Conservation (phyloP, 257 asterid species). For the Anisodus acutangulus region DNA sequence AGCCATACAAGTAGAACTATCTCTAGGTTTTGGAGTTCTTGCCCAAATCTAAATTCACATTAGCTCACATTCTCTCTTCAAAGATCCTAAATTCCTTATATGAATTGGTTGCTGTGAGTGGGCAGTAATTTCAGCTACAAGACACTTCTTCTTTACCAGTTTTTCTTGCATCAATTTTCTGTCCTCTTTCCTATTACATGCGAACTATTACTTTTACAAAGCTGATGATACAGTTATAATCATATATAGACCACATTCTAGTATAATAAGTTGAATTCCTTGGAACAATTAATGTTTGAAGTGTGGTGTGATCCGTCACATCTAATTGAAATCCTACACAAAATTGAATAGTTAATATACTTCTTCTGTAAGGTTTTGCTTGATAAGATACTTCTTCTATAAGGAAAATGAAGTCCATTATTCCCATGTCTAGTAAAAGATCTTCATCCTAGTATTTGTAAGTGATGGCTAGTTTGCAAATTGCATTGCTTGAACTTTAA, state of each 20-base stretch:
- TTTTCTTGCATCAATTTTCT: not conserved
- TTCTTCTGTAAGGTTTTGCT: not conserved
- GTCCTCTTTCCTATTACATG: conserved; percentile 13
- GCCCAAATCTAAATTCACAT: not conserved
- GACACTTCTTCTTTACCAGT: not conserved
- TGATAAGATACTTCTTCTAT: not conserved
- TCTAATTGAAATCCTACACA: not conserved
- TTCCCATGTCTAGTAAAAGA: not conserved
- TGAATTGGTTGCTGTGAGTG: not conserved
- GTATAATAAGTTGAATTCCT: conserved; percentile 16
- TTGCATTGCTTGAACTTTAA: not conserved
- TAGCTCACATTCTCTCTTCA: not conserved
- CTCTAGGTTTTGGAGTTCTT: not conserved
- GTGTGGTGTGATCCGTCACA: not conserved
- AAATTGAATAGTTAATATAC: not conserved
- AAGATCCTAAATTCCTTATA: not conserved
- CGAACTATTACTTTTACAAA: not conserved
- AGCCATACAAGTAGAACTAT: not conserved
- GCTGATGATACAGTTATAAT: not conserved
- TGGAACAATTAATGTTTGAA: not conserved
- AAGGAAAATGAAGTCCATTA: conserved; percentile 11
- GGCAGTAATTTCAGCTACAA: not conserved
- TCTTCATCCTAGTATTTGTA: not conserved
- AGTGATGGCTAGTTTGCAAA: not conserved
- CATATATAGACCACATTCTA: not conserved